These are phyloP conservation scores for Epichloe hybrida DNA, from an alignment of 2,329 filamentous ascomycete species.

Conservation along the genomic window DNA sequence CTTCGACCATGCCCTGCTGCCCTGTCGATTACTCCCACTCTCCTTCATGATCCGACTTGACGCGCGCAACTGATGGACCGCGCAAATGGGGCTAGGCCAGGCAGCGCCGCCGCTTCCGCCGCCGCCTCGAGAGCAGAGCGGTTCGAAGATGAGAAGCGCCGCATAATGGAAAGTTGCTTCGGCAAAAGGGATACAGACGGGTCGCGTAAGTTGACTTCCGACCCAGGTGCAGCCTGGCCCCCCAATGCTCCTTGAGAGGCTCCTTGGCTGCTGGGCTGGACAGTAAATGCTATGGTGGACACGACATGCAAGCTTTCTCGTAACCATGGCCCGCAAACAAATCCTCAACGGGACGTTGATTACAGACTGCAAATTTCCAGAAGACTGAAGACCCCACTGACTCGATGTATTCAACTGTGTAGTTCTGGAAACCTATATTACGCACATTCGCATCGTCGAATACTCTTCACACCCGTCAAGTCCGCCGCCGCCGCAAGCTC, in stretches of 20 bases:
- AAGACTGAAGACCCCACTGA: slow-evolving; percentile 4
- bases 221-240: background rate
- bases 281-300: background rate
- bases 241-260: background rate
- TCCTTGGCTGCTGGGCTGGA: background rate
- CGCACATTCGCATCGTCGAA: slow-evolving; percentile 84
- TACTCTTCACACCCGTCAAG: slow-evolving; percentile 70
- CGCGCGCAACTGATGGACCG: slow-evolving; percentile 22
- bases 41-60: slow-evolving; percentile 9
- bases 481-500: slow-evolving; percentile 70
- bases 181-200: slow-evolving; percentile 80
- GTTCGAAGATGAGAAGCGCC: slow-evolving; percentile 92
- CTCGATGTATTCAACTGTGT: background rate
- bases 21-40: slow-evolving; percentile 1
- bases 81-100: slow-evolving; percentile 24
- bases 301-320: background rate
- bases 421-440: slow-evolving; percentile 81
- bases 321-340: background rate
- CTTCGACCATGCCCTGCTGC: slow-evolving; percentile 6
- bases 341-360: background rate
- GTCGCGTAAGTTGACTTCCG: slow-evolving; percentile 48
- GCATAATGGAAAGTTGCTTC: slow-evolving; percentile 93
- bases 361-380: background rate
- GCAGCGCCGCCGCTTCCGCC: slow-evolving; percentile 21
- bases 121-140: slow-evolving; percentile 50